Conservation (phyloP, 73 alveolate genomes). For the Blepharisma stoltei region DNA sequence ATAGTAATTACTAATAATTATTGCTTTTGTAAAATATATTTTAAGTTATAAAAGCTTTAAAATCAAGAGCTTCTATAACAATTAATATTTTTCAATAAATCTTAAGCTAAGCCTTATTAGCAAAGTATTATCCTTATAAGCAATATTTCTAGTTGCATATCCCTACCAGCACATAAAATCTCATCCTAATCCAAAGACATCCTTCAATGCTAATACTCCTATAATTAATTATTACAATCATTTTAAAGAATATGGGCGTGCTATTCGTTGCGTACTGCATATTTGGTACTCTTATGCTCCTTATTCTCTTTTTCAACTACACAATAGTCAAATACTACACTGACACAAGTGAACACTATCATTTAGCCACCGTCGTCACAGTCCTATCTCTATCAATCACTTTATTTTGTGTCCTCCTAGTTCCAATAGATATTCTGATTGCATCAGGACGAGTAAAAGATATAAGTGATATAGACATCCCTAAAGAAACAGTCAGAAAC, state of each 20-base stretch:
- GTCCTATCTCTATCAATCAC: slow-evolving; percentile 38
- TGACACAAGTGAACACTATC: slow-evolving; percentile 45
- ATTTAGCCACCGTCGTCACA: slow-evolving; percentile 29
- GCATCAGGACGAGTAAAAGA: slow-evolving; percentile 21
- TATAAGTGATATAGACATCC: slow-evolving; percentile 8
- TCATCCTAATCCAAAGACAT: no score
- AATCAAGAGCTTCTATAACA: no score
- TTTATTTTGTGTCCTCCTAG: slow-evolving; percentile 36
- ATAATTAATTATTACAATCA: no score
- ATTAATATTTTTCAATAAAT: no score
- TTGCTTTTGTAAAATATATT: no score
- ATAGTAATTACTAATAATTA: no score
- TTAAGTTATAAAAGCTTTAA: no score
- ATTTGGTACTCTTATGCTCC: background rate
- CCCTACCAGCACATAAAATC: no score
- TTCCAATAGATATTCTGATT: slow-evolving; percentile 57
- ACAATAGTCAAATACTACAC: slow-evolving; percentile 49
- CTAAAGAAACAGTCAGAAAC: background rate
- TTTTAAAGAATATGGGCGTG: background rate
- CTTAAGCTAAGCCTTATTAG: no score
- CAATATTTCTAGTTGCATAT: no score
- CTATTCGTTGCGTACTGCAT: background rate
- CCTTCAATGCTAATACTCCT: no score
- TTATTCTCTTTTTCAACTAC: slow-evolving; percentile 32
- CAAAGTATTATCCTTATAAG: no score